These are phyloP conservation scores for Linum lewisii DNA, from an alignment of 345 rosid genomes.

Conservation along the genomic window DNA sequence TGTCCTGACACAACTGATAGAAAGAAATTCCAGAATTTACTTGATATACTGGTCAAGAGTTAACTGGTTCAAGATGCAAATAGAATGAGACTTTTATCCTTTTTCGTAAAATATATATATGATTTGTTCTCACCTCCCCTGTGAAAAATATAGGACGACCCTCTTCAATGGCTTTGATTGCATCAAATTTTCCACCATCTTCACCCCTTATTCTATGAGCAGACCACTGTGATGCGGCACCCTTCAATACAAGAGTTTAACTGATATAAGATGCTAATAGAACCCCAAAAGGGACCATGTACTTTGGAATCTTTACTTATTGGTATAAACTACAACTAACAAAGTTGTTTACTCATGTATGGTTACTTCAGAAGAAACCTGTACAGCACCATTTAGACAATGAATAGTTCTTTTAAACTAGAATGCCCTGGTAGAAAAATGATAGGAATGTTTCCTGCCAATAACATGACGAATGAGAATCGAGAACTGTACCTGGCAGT, in stretches of 20 bases:
- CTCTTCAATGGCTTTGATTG: conserved; percentile 56
- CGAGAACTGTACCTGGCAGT: conserved; percentile 55
- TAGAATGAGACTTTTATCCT: not conserved
- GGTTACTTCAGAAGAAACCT: not conserved
- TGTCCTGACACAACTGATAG: not conserved
- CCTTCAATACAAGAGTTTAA: conserved; percentile 29
- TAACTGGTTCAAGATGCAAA: no score
- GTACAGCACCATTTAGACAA: not conserved
- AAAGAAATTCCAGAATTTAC: no score
- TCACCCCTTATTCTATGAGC: conserved; percentile 52
- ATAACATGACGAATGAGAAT: not conserved
- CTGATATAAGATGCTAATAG: conserved; percentile 3
- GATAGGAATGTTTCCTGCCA: not conserved
- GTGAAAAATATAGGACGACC: conserved; percentile 67
- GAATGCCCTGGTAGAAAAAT: not conserved
- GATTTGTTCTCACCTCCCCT: conserved; percentile 55
- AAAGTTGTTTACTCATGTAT: not conserved
- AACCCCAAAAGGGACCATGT: not conserved
- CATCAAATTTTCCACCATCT: conserved; percentile 45
- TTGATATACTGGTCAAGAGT: no score
- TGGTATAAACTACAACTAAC: not conserved
- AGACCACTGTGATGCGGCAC: conserved; percentile 75
- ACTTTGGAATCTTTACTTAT: not conserved
- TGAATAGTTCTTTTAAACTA: not conserved
- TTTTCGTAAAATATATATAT: conserved; percentile 1